Evolutionary conservation across 805 yeast genomes (phyloP), one percentile per base, ranked within the genome.

Genomic region (Scheffersomyces spartinae): DNA sequence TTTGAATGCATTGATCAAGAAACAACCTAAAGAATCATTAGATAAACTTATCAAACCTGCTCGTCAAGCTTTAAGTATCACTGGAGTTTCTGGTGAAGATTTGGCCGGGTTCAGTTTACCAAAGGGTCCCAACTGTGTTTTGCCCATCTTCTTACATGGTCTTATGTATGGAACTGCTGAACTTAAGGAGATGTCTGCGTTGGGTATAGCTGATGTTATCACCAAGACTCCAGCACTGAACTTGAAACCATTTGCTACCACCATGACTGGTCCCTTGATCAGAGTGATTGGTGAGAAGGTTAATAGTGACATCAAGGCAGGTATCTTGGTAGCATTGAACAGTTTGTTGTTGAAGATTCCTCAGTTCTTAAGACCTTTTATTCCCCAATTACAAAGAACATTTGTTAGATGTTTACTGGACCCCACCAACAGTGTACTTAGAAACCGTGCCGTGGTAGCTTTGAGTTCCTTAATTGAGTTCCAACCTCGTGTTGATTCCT

Each of bases 261-360:
- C 74, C 15, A 83, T 93, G 35, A 86, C 95, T 15, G 99, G 99
- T 56, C 98, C 98, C 20, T 67, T 91, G 45, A 91, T 91, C 55
- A 84, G 99, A 65, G 94, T 88, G 29, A 82, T 88, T 45, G 98
- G 99, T 45, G 99, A 91, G 53, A 74, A 95, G 52, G 88, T 83
- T 38, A 70, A 77, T 10, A 68, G 94, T 33, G 95, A 85, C 39
- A 83, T 91, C 40, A 91, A 91, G 63, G 77, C 94, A 18, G 94
- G 95, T n/a, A 88, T 93, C 39, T 64, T 91, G 43, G 65, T 68
- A 34, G 94, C 97, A 1, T 67, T 93, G 49, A 80, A 79, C 45
- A 70, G 70, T 35, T 59, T 93, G 45, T 73, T 91, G 42, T 56
- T 57, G 13, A 81, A 84, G 60, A 80, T 88, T 39, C 95, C 98